Evolutionary conservation across 1,139 yeast genomes (phyloP), one percentile per base, ranked within the genome.

Genomic region (Pichia sp.): DNA sequence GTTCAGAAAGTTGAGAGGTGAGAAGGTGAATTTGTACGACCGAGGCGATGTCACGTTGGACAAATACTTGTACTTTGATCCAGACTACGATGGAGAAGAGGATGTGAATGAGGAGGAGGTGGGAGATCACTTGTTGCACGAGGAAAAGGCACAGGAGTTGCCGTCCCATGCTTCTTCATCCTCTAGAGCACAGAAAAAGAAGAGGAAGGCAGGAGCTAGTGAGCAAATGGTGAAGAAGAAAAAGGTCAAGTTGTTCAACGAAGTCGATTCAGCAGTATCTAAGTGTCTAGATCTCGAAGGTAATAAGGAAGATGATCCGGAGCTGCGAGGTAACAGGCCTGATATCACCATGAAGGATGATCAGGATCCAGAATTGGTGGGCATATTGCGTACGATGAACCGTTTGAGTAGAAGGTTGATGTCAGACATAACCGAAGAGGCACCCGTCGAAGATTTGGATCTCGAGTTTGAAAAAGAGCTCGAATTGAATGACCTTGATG

Each of bases 1-100:
- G 57, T 93, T 92, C 67, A 78, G 97, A 63, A 81, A 93, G 64
- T 75, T 93, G 45, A 79, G 97, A 66, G 99, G 99, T 57, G 99
- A 93, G 67, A 85, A 84, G 61, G 80, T 90, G 53, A 82, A 84
- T 64, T 72, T 81, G 1, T 85, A 84, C 62, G 90, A 88, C 61
- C 79, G 96, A 58, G 92, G 95, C 52, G 99, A 93, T 69, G 79
- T 85, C 10, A 78, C 90, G 6, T 75, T 93, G 59, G 99, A 93
- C 70, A 86, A 87, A 65, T 93, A 93, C 67, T 73, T 92, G 53
- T 81, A 80, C 58, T 75, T 81, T 61, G 90, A 79, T 59, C 74
- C 72, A 7, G 77, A 75, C 52, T 71, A 68, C 53, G 71, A 78
- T 54, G 82, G 81, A 50, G 81, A 76, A 32, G 75, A 70, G 50